Evolutionary conservation across 176 grass and related monocot species (phyloP), one percentile per base, ranked within the genome.

Genomic region (Guadua angustifolia): DNA sequence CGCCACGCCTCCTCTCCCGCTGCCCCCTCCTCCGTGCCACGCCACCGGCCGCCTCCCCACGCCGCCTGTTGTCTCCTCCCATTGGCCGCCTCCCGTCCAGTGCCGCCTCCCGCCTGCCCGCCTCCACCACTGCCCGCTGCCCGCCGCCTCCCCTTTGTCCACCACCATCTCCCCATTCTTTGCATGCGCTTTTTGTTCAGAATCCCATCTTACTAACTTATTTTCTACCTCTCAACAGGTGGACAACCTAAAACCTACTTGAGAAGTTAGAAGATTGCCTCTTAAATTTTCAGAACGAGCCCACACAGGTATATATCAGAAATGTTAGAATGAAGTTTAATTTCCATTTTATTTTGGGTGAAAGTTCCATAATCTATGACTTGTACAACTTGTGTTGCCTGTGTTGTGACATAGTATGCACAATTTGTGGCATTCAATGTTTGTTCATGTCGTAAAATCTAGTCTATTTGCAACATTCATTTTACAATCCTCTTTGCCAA

Each of bases 231-330:
- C 33, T 85, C 33, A 71, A 86, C 85, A 99, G 96, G 96, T 99
- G 38, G 91, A 99, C 69, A 95, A 66, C 87, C 84, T 99, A 64
- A 56, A 99, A 87, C 47, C 77, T 99, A 85, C 93, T 99, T 7
- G 97, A 99, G 78, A 99, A 92, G 81, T 80, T 99, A 42, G 97
- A 99, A 88, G 93, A 95, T 16, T 94, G 84, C 61, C 88, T 99
- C 39, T 86, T 92, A 68, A 99, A 90, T 90, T 79, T 94, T 46
- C 89, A 95, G 81, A 89, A 93, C 38, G 86, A 96, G 71, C 76
- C 88, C 68, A 92, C 83, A 71, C 79, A 99, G 71, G 89, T 93
- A 82, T 77, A 50, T 71, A 66, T 72, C 10, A 59, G 55, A 92
- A 80, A 83, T 66, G 45, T 79, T 58, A 75, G 72, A 90, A 62